Base-by-base conservation (phyloP, 108 stramenopile species). In the Cyclotella distinguenda region DNA sequence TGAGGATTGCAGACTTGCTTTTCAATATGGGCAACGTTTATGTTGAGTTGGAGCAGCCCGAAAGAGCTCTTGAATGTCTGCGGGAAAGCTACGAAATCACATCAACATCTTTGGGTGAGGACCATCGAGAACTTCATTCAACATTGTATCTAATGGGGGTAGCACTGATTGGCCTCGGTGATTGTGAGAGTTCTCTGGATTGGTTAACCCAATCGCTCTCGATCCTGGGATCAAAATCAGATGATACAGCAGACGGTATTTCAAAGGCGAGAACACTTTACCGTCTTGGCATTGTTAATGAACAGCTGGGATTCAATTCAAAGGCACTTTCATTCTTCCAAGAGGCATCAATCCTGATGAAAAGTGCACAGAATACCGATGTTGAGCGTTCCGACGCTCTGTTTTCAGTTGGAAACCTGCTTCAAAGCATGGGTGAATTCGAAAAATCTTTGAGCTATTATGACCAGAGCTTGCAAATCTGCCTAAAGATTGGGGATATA, bases 1-100 rank as follows among this genome's bases (percentile, higher is more conserved):
- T 82, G 22, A 68, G 73, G 21, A 66, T 82, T 45, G 81, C 81
- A 0, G 81, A 82, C 44, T 36, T 82, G 9, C 64, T 82, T 0
- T 82, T 82, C 44, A 82, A 82, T 46, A 59, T 82, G 48, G 81
- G 81, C 26, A 78, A 70, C 48, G 70, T 82, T 16, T 52, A 70
- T 61, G 54, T 75, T 30, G 77, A 79, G 34, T 40, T 57, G 25
- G 63, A 56, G 21, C 61, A 50, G 52, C 48, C 60, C 7, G 63
- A 74, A 19, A 59, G 55, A 21, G 68, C 81, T 6, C 31, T 68
- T 21, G 61, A 78, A n/a, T 81, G 80, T 51, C 71, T 76, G 12
- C 36, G 56, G 21, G 66, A 76, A 40, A 76, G 74, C 46, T 76
- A 64, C 46, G 62, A 43, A n/a, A 76, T 76, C 31, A 76, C 74